Conservation (phyloP, 495 filamentous ascomycete genomes). For the Rostrohypoxylon terebratum region DNA sequence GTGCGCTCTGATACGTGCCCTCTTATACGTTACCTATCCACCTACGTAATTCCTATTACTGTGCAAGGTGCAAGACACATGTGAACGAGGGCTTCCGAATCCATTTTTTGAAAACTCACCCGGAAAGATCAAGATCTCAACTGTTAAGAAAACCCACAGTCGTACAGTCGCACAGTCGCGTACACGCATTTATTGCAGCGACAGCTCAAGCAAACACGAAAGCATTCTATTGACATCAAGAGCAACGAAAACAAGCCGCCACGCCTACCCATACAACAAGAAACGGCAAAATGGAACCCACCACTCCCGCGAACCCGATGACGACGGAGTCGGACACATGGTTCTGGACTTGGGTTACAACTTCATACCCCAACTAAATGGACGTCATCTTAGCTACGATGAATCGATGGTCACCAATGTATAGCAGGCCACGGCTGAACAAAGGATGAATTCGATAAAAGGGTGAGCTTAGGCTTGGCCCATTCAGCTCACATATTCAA, state of each 20-base stretch:
- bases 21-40: neutral
- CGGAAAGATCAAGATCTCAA: neutral
- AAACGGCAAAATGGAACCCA: slow-evolving; percentile 33
- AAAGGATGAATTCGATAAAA: neutral
- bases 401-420: neutral
- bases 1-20: neutral
- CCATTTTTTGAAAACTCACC: neutral
- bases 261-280: neutral
- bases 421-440: neutral
- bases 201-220: slow-evolving; percentile 4
- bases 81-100: slow-evolving; percentile 4
- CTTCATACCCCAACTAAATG: slow-evolving; percentile 38
- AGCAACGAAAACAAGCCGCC: neutral
- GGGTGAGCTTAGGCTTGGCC: neutral
- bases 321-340: slow-evolving; percentile 36
- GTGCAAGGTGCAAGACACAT: neutral
- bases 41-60: slow-evolving; percentile 7
- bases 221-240: neutral
- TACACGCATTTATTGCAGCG: neutral
- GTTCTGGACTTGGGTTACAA: slow-evolving; percentile 44
- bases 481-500: neutral
- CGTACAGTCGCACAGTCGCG: slow-evolving; percentile 5
- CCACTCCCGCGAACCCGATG: slow-evolving; percentile 21
- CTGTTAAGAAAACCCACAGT: neutral
- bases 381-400: neutral